Conservation (phyloP, 2,329 filamentous ascomycete genomes). For the Pestalotiopsis sp. region DNA sequence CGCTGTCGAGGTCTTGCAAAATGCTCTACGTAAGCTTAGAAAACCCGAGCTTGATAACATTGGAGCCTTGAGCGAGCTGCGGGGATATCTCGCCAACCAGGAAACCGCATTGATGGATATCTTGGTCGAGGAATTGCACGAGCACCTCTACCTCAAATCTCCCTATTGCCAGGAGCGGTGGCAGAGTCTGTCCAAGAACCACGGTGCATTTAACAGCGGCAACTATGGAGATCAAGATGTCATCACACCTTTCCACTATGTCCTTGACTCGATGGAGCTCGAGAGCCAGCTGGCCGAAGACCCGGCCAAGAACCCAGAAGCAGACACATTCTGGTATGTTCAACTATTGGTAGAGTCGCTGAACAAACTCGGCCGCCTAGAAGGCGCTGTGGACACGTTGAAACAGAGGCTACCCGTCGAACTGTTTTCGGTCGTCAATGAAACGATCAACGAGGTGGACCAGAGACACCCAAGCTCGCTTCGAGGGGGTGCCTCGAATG, state of each 20-base stretch:
- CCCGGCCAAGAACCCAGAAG: slow-evolving; percentile 88
- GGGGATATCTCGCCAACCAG: slow-evolving; percentile 89
- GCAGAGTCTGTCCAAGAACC: slow-evolving; percentile 77
- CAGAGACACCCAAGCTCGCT: slow-evolving; percentile 87
- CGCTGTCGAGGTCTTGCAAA: slow-evolving; percentile 89
- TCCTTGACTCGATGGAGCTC: slow-evolving; percentile 64
- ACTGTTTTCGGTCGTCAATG: slow-evolving; percentile 89
- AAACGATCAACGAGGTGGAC: slow-evolving; percentile 92
- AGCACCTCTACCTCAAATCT: slow-evolving; percentile 95
- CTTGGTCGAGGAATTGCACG: slow-evolving; percentile 93
- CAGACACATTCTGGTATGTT: slow-evolving; percentile 94
- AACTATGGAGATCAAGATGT: slow-evolving; percentile 47
- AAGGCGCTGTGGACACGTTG: slow-evolving; percentile 84
- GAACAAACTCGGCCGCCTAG: slow-evolving; percentile 85
- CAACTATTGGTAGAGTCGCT: slow-evolving; percentile 84
- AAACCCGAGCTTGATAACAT: slow-evolving; percentile 91
- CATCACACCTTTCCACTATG: slow-evolving; percentile 57
- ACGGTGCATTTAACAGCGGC: slow-evolving; percentile 53
- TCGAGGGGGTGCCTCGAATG: slow-evolving; percentile 55
- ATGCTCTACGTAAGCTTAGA: slow-evolving; percentile 79
- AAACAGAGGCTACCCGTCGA: slow-evolving; percentile 94
- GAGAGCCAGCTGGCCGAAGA: slow-evolving; percentile 75
- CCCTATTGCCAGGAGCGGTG: slow-evolving; percentile 96
- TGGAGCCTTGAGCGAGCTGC: slow-evolving; percentile 82
- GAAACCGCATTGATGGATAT: slow-evolving; percentile 92